These are phyloP conservation scores for Backusella australiensis DNA, from an alignment of 192 early-diverging fungal genomes.

Conservation along the genomic window DNA sequence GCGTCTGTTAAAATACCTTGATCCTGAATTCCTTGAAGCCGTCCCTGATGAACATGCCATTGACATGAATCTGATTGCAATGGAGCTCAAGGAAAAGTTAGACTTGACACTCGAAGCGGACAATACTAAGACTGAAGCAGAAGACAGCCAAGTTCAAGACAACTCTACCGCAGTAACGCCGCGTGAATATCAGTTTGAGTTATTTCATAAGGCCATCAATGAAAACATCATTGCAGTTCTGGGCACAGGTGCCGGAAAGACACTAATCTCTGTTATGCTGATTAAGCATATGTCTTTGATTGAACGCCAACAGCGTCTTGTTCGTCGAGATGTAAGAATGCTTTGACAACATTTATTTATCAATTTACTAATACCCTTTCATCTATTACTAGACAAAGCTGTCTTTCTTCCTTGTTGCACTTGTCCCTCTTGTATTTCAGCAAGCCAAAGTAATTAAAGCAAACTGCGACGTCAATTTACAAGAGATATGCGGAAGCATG, in stretches of 20 bases:
- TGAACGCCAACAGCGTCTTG: conserved; percentile 35
- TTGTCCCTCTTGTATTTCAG: conserved; percentile 83
- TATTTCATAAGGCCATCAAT: conserved; percentile 62
- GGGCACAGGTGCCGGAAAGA: conserved; percentile 95
- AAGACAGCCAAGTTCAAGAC: background rate
- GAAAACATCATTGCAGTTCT: conserved; percentile 87
- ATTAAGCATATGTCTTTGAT: conserved; percentile 66
- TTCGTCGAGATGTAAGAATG: conserved; percentile 29
- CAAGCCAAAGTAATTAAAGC: conserved; percentile 73
- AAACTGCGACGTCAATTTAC: conserved; percentile 63
- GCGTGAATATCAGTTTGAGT: conserved; percentile 81
- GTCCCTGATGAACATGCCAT: background rate
- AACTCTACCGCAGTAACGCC: conserved; percentile 33
- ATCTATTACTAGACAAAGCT: conserved; percentile 37
- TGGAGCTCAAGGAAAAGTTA: conserved; percentile 7
- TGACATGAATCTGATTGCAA: background rate
- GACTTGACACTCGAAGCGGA: background rate
- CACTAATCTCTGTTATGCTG: conserved; percentile 84
- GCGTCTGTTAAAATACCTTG: background rate
- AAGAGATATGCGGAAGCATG: conserved; percentile 63
- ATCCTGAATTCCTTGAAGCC: conserved; percentile 5
- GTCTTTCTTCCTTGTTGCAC: conserved; percentile 78
- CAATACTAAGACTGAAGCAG: background rate
- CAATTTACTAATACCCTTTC: background rate
- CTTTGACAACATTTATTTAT: conserved; percentile 3